These are phyloP conservation scores for Neurospora sp. DNA, from an alignment of 495 filamentous ascomycete genomes.

Conservation along the genomic window DNA sequence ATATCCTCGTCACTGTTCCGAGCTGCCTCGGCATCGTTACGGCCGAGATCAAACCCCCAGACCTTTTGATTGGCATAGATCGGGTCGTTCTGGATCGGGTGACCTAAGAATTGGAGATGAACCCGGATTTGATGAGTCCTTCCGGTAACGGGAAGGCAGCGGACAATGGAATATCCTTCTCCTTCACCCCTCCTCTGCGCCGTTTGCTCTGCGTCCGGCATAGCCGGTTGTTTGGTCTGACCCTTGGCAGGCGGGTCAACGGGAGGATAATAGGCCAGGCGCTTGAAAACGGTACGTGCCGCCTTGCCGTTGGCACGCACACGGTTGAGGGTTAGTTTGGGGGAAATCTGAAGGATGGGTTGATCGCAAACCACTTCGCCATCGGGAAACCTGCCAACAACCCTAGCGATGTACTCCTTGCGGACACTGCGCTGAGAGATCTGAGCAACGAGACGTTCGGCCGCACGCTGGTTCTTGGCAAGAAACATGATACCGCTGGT, in stretches of 20 bases:
- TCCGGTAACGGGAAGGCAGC: conserved; percentile 86
- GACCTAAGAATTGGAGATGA: conserved; percentile 86
- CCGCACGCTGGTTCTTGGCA: conserved; percentile 70
- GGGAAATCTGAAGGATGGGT: conserved; percentile 87
- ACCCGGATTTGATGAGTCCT: conserved; percentile 93
- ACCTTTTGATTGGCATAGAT: conserved; percentile 93
- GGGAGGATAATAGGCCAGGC: conserved; percentile 76
- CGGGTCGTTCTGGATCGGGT: conserved; percentile 93
- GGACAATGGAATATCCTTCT: conserved; percentile 85
- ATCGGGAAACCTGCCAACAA: conserved; percentile 82
- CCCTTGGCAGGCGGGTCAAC: conserved; percentile 6
- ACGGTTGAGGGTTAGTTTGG: conserved; percentile 87
- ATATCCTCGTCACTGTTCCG: conserved; percentile 77
- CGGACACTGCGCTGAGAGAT: conserved; percentile 66
- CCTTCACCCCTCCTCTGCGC: conserved; percentile 18
- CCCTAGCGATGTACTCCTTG: conserved; percentile 90
- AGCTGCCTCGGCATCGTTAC: conserved; percentile 51
- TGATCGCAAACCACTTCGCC: conserved; percentile 79
- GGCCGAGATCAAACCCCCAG: conserved; percentile 72
- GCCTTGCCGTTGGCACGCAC: conserved; percentile 87
- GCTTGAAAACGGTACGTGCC: conserved; percentile 81
- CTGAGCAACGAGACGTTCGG: conserved; percentile 62
- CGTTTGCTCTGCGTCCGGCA: conserved; percentile 8
- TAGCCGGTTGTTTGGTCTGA: conserved; percentile 4
- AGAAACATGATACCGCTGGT: conserved; percentile 98